Conservation (phyloP, 2,329 filamentous ascomycete species). For the Penicillium sp. region DNA sequence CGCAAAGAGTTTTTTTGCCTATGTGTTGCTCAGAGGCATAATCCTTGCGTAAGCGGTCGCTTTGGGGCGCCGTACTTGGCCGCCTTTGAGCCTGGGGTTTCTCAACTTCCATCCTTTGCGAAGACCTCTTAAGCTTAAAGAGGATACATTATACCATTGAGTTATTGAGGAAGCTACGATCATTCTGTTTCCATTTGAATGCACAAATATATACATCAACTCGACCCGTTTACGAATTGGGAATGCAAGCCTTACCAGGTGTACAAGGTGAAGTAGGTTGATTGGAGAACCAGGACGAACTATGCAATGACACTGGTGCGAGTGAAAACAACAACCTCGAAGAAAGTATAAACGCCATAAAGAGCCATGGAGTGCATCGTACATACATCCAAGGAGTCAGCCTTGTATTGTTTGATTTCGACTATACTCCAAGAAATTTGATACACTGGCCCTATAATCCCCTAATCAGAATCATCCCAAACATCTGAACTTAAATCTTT, state of each 20-base stretch:
- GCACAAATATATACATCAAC: background rate
- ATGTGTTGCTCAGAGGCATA: too few species aligned
- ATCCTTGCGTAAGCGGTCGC: constrained; percentile 3
- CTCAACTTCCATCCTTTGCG: background rate
- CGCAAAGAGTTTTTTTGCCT: too few species aligned
- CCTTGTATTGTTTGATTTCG: too few species aligned
- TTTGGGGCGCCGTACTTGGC: background rate
- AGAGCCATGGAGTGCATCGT: too few species aligned
- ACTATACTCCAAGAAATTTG: background rate
- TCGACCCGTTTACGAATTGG: too few species aligned
- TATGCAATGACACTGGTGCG: background rate
- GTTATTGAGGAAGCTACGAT: background rate
- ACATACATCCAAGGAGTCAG: too few species aligned
- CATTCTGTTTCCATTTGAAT: background rate
- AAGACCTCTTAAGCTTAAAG: background rate
- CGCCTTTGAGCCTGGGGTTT: background rate
- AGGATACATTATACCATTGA: background rate
- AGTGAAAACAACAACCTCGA: background rate
- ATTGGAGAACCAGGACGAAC: background rate
- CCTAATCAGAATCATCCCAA: background rate
- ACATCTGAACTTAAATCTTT: background rate
- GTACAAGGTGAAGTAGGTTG: too few species aligned
- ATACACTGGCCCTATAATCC: background rate
- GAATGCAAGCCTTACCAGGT: too few species aligned
- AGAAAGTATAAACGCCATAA: too few species aligned